Evolutionary conservation across 371 early-diverging fungal genomes (phyloP).

Genomic region (Entomophthora muscae): DNA sequence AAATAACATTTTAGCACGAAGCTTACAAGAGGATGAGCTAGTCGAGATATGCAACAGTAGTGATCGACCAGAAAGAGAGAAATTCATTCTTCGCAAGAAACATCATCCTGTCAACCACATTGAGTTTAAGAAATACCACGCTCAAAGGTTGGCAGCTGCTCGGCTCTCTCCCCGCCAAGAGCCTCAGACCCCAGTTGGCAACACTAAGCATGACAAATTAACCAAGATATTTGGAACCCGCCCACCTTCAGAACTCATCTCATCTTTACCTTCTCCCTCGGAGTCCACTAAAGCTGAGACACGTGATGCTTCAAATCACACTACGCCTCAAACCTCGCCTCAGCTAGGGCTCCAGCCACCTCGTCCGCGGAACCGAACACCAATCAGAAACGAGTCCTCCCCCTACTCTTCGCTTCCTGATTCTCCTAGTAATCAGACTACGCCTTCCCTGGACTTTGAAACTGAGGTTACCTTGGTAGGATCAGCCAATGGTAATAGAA

Average conservation of each 20-base stretch:
- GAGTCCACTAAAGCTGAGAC: no score
- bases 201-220: slow-evolving; percentile 10
- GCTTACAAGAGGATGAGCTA: slow-evolving; percentile 48
- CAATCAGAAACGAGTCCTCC: not conserved
- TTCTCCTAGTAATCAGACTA: not conserved
- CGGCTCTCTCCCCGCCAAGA: slow-evolving; percentile 9
- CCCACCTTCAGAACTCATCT: slow-evolving; percentile 76
- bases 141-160: slow-evolving; percentile 7
- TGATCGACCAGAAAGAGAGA: slow-evolving; percentile 47
- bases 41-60: slow-evolving; percentile 44
- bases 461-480: not conserved
- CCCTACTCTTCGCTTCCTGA: no score
- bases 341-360: no score
- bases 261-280: slow-evolving; percentile 25
- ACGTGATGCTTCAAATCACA: no score
- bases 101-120: slow-evolving; percentile 44
- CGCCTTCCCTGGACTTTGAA: not conserved
- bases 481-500: not conserved
- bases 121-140: slow-evolving; percentile 23
- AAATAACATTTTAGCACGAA: slow-evolving; percentile 16
- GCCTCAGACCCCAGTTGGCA: not conserved
- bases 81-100: slow-evolving; percentile 54
- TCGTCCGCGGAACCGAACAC: not conserved
- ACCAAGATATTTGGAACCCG: slow-evolving; percentile 73
- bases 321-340: no score